Evolutionary conservation across 352 stramenopile genomes (phyloP), one percentile per base, ranked within the genome.

Genomic region (Globisporangium abappressorium): DNA sequence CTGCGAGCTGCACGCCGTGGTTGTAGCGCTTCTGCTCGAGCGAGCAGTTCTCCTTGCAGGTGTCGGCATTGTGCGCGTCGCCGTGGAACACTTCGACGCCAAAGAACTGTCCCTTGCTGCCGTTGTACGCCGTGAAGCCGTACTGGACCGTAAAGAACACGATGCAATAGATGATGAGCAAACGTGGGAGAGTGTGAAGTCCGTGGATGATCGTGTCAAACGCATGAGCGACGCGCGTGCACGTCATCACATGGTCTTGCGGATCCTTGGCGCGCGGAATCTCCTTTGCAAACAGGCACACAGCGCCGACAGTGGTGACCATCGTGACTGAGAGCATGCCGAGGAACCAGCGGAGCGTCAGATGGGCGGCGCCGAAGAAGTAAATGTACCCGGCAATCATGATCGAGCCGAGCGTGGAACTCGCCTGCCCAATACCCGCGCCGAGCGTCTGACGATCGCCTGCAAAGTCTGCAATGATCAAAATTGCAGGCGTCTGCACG

Each of bases 391-490:
- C 80, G 20, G 86, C 81, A 33, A 93, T 83, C 30, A 84, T 62
- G 59, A 94, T 79, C 15, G 77, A 87, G 0, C 84, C 86, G 0
- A 90, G 69, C 11, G 82, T 89, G 0, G 84, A 92, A 26, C 77
- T 86, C 4, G 78, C 80, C 46, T 90, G 81, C 18, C 81, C 83
- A 30, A 94, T 89, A 7, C 75, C 81, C 1, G 81, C 77, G 1
- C 80, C 84, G 0, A 87, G 63, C 5, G 84, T 92, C 69, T 93
- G 84, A 3, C 83, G 79, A 18, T 92, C 79, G 4, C 84, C 86
- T 1, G 83, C 84, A 66, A 94, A 92, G 61, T 94, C 84, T 0
- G 83, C 81, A 46, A 93, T 86, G 65, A 94, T 80, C 53, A 93
- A 69, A 36, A 87, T 81, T 5, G 79, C 83, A 1, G 83, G 84